Evolutionary conservation across 2,329 filamentous ascomycete genomes (phyloP), one percentile per base, ranked within the genome.

Genomic region (Ophiostoma australiae): DNA sequence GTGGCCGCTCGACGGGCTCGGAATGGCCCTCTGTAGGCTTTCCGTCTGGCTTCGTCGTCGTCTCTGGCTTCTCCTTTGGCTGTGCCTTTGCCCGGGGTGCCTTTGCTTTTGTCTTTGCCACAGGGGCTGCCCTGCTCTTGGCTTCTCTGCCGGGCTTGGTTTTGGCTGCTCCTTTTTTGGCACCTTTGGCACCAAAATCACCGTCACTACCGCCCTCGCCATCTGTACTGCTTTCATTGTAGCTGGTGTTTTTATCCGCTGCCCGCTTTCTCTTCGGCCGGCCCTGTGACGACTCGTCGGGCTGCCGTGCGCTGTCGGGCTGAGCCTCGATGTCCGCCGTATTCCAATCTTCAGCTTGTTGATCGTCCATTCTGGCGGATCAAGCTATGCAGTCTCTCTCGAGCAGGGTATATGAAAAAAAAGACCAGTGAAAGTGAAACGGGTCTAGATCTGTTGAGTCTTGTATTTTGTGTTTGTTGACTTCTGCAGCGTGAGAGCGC

Each of bases 251-350:
- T 23, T 20, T 65, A 11, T 35, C 35, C n/a, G 33, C 61, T 6
- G 61, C 20, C 31, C 63, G 63, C 35, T 66, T 66, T 20, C 63
- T 35, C 33, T 66, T 66, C 4, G 63, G 63, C 10, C 63, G 63
- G n/a, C 63, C 63, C 4, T 37, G 63, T 35, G 20, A 11, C 63
- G 33, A 66, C 61, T 37, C 33, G 5, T n/a, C 58, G 27, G 27
- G 63, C 27, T 17, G 61, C 31, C 33, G 63, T 1, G 31, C 1
- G 13, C 31, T 66, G 27, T 35, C n/a, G 58, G 58, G 27, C 58
- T 33, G 58, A 27, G 58, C 27, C 58, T 31, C 58, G 13, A 63
- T 13, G 31, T 15, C 6, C 61, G 17, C 61, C 31, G 20, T 15
- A 7, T 5, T 27, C 52, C 27, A 1, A n/a, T 23, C 33, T 65